These are phyloP conservation scores for Xenosphaeropsis pyriputrescens DNA, from an alignment of 2,329 filamentous ascomycete species.

Conservation along the genomic window DNA sequence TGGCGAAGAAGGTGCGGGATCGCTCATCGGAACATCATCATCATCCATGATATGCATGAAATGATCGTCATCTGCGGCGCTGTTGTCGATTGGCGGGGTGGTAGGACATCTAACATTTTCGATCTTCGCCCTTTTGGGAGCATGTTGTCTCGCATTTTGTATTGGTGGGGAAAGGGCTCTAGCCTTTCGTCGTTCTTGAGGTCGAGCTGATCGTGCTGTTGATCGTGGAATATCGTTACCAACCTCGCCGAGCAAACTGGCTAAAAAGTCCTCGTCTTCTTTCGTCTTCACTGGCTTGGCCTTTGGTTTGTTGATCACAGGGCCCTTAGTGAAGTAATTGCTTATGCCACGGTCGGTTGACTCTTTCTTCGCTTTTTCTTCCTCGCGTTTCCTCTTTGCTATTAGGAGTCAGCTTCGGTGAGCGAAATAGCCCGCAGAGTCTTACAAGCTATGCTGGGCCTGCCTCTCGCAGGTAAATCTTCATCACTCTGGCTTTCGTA, in stretches of 20 bases:
- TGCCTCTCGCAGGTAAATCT: slow-evolving; percentile 35
- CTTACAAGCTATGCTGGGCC: slow-evolving; percentile 25
- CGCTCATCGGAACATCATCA: slow-evolving; percentile 64
- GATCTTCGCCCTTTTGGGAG: slow-evolving; percentile 40
- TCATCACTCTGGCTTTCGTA: slow-evolving; percentile 68
- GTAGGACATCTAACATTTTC: slow-evolving; percentile 32
- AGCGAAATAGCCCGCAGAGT: background rate
- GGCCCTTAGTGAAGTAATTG: slow-evolving; percentile 82
- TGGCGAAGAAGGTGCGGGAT: slow-evolving; percentile 76
- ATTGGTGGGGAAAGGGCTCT: slow-evolving; percentile 67
- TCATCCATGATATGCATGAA: slow-evolving; percentile 45
- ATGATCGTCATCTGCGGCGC: slow-evolving; percentile 41
- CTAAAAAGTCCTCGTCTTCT: slow-evolving; percentile 80
- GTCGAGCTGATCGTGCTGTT: slow-evolving; percentile 47
- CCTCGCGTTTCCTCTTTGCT: slow-evolving; percentile 81
- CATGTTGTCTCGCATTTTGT: slow-evolving; percentile 30
- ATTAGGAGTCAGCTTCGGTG: background rate
- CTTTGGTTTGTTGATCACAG: slow-evolving; percentile 52
- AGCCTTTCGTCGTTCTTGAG: slow-evolving; percentile 62
- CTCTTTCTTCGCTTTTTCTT: slow-evolving; percentile 72
- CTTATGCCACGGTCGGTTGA: slow-evolving; percentile 85
- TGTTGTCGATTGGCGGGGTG: slow-evolving; percentile 26
- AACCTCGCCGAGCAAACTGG: slow-evolving; percentile 72
- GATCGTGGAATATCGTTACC: slow-evolving; percentile 56
- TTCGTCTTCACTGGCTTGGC: slow-evolving; percentile 71